Conservation (phyloP, 164 flowering plant species). For the Paratinospora sagittata region DNA sequence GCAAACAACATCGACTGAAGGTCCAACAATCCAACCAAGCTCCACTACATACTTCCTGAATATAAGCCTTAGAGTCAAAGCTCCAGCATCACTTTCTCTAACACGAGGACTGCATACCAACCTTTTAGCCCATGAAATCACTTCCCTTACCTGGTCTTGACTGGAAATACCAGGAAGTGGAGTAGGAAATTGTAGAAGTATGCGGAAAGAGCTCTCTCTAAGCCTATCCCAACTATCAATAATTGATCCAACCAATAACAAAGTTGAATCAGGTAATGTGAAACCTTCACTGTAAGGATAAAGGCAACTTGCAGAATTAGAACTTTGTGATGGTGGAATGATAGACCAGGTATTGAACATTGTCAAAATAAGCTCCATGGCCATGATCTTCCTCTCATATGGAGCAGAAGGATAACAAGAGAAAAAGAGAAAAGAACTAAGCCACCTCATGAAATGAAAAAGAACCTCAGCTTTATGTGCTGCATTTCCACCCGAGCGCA, state of each 20-base stretch:
- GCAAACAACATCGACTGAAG: conserved; percentile 44
- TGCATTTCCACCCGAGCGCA: conserved; percentile 22
- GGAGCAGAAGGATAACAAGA: conserved; percentile 99
- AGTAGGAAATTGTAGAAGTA: conserved; percentile 75
- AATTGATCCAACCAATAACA: conserved; percentile 79
- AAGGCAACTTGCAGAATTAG: conserved; percentile 30
- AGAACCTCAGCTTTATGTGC: conserved; percentile 52
- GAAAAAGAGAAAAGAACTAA: conserved; percentile 78
- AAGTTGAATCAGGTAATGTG: conserved; percentile 60
- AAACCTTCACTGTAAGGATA: conserved; percentile 66
- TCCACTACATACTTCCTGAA: conserved; percentile 89
- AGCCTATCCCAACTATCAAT: conserved; percentile 98
- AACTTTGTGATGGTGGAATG: conserved; percentile 28
- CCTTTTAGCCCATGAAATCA: conserved; percentile 71
- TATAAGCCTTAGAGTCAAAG: conserved; percentile 71
- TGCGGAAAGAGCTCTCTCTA: conserved; percentile 77
- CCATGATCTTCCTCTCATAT: conserved; percentile 92
- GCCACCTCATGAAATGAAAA: conserved; percentile 81
- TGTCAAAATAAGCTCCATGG: conserved; percentile 83
- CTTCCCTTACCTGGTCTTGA: conserved; percentile 43
- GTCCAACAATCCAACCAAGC: conserved; percentile 66
- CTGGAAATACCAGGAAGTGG: conserved; percentile 87
- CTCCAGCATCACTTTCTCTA: conserved; percentile 99
- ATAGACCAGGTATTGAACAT: conserved; percentile 83
- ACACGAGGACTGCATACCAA: conserved; percentile 94